Conservation (phyloP, 805 yeast genomes). For the Candida argentea region DNA sequence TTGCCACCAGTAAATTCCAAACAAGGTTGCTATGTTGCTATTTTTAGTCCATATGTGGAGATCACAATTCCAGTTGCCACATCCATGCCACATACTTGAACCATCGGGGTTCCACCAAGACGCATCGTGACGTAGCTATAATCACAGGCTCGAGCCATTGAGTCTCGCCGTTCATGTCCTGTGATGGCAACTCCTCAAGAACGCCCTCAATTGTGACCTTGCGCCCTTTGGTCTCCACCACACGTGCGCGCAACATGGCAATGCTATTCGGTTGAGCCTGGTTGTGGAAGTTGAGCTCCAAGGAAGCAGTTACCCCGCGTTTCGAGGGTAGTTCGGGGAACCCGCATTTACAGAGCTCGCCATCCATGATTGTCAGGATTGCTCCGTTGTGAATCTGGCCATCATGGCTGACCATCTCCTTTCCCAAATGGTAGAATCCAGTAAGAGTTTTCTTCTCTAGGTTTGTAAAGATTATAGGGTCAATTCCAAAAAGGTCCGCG, state of each 20-base stretch:
- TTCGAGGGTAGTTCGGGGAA: slow-evolving; percentile 70
- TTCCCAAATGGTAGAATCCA: slow-evolving; percentile 66
- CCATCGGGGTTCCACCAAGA: slow-evolving; percentile 84
- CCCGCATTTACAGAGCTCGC: slow-evolving; percentile 77
- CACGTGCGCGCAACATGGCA: slow-evolving; percentile 58
- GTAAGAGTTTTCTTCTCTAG: slow-evolving; percentile 40
- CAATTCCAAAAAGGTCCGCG: slow-evolving; percentile 56
- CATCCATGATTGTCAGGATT: slow-evolving; percentile 71
- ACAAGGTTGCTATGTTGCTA: not conserved
- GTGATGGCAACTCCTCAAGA: slow-evolving; percentile 36
- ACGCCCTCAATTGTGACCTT: slow-evolving; percentile 72
- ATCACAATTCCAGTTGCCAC: not conserved
- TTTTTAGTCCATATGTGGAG: not conserved
- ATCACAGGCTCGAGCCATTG: slow-evolving; percentile 13
- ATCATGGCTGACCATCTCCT: slow-evolving; percentile 51
- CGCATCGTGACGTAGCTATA: slow-evolving; percentile 56
- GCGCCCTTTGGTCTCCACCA: slow-evolving; percentile 60
- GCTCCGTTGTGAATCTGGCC: slow-evolving; percentile 79
- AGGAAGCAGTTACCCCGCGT: slow-evolving; percentile 81
- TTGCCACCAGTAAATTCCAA: too few relatives aligned
- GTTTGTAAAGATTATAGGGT: slow-evolving; percentile 59
- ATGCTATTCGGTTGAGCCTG: slow-evolving; percentile 56
- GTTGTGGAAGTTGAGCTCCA: slow-evolving; percentile 54
- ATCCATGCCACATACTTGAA: slow-evolving; percentile 55
- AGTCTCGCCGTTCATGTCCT: slow-evolving; percentile 8